phyloP scores from a whole-genome alignment of 352 stramenopile species.

The Phytophthora capsici region DNA sequence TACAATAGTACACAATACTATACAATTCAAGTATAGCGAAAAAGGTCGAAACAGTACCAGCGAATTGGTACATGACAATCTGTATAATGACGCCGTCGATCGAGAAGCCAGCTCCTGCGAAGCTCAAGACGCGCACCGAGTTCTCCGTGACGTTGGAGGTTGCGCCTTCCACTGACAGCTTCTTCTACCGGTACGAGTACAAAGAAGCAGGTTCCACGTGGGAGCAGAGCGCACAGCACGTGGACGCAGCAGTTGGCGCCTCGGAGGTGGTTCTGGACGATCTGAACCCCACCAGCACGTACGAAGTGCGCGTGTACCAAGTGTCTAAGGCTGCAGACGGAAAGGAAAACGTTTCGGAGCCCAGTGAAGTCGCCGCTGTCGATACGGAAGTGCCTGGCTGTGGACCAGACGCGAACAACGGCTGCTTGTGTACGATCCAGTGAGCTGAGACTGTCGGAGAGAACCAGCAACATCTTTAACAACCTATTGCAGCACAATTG shows the following conservation, averaged over 20 bases:
- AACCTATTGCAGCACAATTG: slow-evolving; percentile 24
- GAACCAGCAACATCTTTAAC: slow-evolving; percentile 29
- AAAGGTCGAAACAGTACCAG: too few species aligned
- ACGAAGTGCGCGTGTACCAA: slow-evolving; percentile 84
- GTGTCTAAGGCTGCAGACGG: slow-evolving; percentile 47
- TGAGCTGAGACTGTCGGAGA: slow-evolving; percentile 28
- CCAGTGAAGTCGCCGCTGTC: slow-evolving; percentile 82
- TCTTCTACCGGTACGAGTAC: slow-evolving; percentile 77
- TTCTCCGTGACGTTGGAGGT: slow-evolving; percentile 84
- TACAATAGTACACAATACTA: too few species aligned
- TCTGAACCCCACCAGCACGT: slow-evolving; percentile 88
- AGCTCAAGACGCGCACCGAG: slow-evolving; percentile 77
- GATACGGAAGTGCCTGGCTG: slow-evolving; percentile 89
- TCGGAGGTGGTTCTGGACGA: slow-evolving; percentile 78
- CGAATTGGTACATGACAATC: neutral
- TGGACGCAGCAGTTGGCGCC: slow-evolving; percentile 53
- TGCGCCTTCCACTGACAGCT: slow-evolving; percentile 30
- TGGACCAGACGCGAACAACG: slow-evolving; percentile 57
- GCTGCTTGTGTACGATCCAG: slow-evolving; percentile 58
- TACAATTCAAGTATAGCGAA: too few species aligned
- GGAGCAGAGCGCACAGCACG: slow-evolving; percentile 33
- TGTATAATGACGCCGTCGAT: slow-evolving; percentile 27
- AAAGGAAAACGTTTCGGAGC: slow-evolving; percentile 51
- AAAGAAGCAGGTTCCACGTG: slow-evolving; percentile 63
- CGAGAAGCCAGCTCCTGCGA: slow-evolving; percentile 55